Conservation (phyloP, 2,329 filamentous ascomycete genomes). For the Trichoderma citrinoviride region DNA sequence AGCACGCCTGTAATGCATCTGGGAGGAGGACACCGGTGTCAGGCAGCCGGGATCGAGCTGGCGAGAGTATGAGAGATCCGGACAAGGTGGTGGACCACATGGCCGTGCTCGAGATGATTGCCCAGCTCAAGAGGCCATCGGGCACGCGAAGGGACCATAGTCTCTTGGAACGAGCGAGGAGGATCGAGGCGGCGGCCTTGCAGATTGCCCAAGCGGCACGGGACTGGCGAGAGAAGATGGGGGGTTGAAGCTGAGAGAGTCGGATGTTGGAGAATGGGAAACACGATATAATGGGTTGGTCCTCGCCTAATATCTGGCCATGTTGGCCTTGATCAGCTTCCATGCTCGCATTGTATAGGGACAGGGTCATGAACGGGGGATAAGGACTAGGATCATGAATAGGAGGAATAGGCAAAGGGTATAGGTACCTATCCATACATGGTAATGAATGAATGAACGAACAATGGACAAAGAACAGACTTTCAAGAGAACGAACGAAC, state of each 20-base stretch:
- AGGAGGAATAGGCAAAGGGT: not conserved
- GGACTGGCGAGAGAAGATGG: slow-evolving; percentile 29
- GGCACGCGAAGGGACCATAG: slow-evolving; percentile 25
- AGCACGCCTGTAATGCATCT: slow-evolving; percentile 18
- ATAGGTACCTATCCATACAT: slow-evolving; percentile 11
- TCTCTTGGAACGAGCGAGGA: slow-evolving; percentile 26
- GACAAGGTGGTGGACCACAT: slow-evolving; percentile 29
- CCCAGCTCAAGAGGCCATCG: slow-evolving; percentile 26
- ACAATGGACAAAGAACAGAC: not conserved
- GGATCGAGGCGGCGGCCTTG: slow-evolving; percentile 30
- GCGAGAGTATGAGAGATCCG: slow-evolving; percentile 24
- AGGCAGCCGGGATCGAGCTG: slow-evolving; percentile 8
- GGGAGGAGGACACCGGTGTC: slow-evolving; percentile 22
- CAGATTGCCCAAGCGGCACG: slow-evolving; percentile 30
- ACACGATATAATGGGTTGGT: not conserved
- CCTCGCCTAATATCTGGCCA: slow-evolving; percentile 16
- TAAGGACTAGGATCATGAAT: not conserved
- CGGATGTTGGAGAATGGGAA: slow-evolving; percentile 5
- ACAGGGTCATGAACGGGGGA: not conserved
- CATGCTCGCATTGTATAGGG: slow-evolving; percentile 3
- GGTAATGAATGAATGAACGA: slow-evolving; percentile 19
- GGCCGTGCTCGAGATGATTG: slow-evolving; percentile 32
- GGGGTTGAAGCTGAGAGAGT: slow-evolving; percentile 13
- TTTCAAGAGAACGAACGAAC: not conserved
- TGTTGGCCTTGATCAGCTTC: slow-evolving; percentile 15